These are phyloP conservation scores for Cyclotella sp. DNA, from an alignment of 108 stramenopile species.

Conservation along the genomic window DNA sequence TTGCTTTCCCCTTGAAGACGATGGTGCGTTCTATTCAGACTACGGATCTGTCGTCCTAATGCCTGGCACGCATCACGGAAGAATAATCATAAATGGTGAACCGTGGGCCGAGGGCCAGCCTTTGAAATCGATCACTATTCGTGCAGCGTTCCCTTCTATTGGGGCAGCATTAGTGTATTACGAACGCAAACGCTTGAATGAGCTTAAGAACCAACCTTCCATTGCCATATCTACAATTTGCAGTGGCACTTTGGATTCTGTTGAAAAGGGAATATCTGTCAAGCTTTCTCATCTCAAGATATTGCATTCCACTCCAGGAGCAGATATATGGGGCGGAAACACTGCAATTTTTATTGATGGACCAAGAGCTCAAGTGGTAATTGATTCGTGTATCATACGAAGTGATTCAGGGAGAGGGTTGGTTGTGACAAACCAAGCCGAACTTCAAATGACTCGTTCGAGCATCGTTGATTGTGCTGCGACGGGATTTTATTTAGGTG, in stretches of 20 bases:
- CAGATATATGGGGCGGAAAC: slow-evolving; percentile 55
- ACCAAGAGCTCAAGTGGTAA: slow-evolving; percentile 16
- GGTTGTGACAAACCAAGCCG: slow-evolving; percentile 48
- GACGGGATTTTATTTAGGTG: slow-evolving; percentile 54
- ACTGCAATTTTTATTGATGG: slow-evolving; percentile 34
- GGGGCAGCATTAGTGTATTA: slow-evolving; percentile 33
- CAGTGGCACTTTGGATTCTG: background rate
- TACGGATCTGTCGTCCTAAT: slow-evolving; percentile 27
- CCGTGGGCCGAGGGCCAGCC: background rate
- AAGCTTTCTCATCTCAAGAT: slow-evolving; percentile 30
- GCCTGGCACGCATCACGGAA: slow-evolving; percentile 33
- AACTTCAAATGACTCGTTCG: slow-evolving; percentile 23
- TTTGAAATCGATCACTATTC: slow-evolving; percentile 23
- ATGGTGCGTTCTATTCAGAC: slow-evolving; percentile 12
- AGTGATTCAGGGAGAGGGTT: slow-evolving; percentile 54
- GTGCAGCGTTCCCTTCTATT: slow-evolving; percentile 31
- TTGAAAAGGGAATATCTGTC: slow-evolving; percentile 24
- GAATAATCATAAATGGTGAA: slow-evolving; percentile 28
- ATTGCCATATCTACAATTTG: slow-evolving; percentile 16
- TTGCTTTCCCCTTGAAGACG: background rate
- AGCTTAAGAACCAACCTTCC: slow-evolving; percentile 17
- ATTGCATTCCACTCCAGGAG: slow-evolving; percentile 30
- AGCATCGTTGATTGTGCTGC: slow-evolving; percentile 50
- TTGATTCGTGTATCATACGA: slow-evolving; percentile 50
- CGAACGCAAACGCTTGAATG: background rate